Evolutionary conservation across 225 moss, liverwort and hornwort genomes (phyloP), one percentile per base, ranked within the genome.

Genomic region (Antitrichia curtipendula): DNA sequence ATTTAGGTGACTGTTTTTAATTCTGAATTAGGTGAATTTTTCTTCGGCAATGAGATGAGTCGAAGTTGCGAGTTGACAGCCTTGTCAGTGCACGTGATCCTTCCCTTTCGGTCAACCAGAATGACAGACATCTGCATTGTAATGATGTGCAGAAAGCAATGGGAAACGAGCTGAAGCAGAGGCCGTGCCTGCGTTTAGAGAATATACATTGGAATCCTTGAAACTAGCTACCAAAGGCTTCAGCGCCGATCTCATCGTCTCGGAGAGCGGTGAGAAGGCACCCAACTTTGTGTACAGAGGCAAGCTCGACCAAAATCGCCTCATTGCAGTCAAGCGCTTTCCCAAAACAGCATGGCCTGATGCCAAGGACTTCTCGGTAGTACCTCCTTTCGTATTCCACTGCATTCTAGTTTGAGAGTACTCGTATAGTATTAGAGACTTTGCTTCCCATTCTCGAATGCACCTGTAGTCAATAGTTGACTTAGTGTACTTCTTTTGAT

Each of bases 341-440:
- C 96, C 96, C 13, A 98, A 96, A 87, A 91, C 96, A 75, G 98
- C 98, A 77, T 98, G 98, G 98, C 98, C 96, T 23, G 98, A 98
- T 90, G 91, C 96, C 50, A 98, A 98, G 87, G 96, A 96, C 70
- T 98, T 98, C 85, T 91, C 97, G 94, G 98, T 98, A 97, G 64
- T 56, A 5, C 22, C 28, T 14, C 52, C 52, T 41, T 41, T 43
- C 52, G 12, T 59, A 25, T 28, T n/a, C 14, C 29, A 74, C 40
- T 84, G 72, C 6, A 12, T 20, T 66, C 21, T 72, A 45, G 31
- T 72, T 84, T 40, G 7, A 34, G 13, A 80, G 38, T 64, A 53
- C 79, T 61, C 38, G 13, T 34, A 12, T 23, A 24, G 38, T 34
- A 13, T 9, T 19, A 25, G 41, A 72, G 58, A 83, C 9, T 86